phyloP scores from a whole-genome alignment of 495 filamentous ascomycete species.

The Talaromyces trachyspermus region DNA sequence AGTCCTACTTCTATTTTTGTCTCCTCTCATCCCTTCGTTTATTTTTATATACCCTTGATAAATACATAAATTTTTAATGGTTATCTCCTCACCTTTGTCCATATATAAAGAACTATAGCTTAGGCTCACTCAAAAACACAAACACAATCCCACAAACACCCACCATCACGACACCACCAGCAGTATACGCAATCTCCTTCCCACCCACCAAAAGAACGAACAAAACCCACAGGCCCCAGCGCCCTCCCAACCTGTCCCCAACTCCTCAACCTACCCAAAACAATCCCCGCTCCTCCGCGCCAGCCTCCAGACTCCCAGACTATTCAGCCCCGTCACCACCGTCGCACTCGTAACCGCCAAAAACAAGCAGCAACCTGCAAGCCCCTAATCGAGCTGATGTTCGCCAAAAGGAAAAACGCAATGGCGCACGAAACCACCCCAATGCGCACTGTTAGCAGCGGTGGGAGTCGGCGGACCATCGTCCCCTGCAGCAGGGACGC shows the following conservation, averaged over 20 bases:
- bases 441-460: constrained; percentile 66
- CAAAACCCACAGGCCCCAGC: constrained; percentile 81
- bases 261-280: constrained; percentile 77
- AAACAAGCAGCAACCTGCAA: constrained; percentile 77
- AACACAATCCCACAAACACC: constrained; percentile 66
- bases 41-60: neutral
- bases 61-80: neutral
- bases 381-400: constrained; percentile 50
- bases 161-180: constrained; percentile 74
- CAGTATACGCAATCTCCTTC: constrained; percentile 75
- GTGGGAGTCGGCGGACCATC: constrained; percentile 72
- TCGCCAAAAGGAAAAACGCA: constrained; percentile 75
- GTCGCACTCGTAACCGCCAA: constrained; percentile 85
- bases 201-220: constrained; percentile 98
- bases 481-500: constrained; percentile 84
- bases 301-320: constrained; percentile 85
- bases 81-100: no score
- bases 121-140: constrained; percentile 49
- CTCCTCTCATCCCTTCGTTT: neutral
- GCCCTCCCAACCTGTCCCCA: constrained; percentile 84
- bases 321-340: constrained; percentile 90
- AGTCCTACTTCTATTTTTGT: neutral
- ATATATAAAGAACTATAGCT: no score
- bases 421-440: constrained; percentile 70
- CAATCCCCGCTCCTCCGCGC: constrained; percentile 74